phyloP scores from a whole-genome alignment of 1,284 basidiomycete species.

The Pseudozyma tsukubaensis region DNA sequence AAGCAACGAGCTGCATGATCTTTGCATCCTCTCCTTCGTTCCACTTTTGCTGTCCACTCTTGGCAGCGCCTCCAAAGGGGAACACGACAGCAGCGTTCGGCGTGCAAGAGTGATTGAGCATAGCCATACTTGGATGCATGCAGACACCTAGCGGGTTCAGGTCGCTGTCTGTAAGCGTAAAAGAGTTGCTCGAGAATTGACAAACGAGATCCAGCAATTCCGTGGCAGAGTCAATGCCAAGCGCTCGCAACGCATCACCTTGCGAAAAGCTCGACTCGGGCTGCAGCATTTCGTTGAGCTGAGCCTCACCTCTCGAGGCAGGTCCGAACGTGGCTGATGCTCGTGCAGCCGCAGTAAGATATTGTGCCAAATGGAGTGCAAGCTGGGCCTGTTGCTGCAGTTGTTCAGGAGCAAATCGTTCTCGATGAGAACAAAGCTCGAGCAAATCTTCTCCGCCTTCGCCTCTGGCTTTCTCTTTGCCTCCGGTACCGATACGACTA shows the following conservation, averaged over 20 bases:
- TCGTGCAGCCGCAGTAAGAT: constrained; percentile 34
- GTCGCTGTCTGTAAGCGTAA: constrained; percentile 76
- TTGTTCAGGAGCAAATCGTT: constrained; percentile 33
- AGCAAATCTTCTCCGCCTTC: constrained; percentile 33
- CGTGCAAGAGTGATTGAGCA: constrained; percentile 90
- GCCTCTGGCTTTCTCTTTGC: constrained; percentile 30
- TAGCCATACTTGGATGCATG: constrained; percentile 80
- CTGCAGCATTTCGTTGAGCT: constrained; percentile 36
- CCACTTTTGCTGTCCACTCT: constrained; percentile 62
- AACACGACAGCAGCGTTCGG: constrained; percentile 92
- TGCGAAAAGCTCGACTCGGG: constrained; percentile 36
- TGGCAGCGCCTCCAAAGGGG: constrained; percentile 71
- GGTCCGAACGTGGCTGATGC: constrained; percentile 25
- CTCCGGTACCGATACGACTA: constrained; percentile 24
- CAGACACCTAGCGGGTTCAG: constrained; percentile 80
- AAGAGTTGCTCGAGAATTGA: constrained; percentile 89
- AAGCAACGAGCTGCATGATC: constrained; percentile 73
- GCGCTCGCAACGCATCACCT: constrained; percentile 33
- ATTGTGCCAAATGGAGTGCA: constrained; percentile 38
- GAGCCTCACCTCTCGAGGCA: constrained; percentile 20
- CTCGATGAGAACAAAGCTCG: constrained; percentile 38
- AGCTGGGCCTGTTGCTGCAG: constrained; percentile 39
- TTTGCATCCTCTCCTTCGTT: constrained; percentile 27
- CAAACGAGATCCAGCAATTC: constrained; percentile 44
- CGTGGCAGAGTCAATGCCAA: constrained; percentile 43